Evolutionary conservation across 331 rosid species (phyloP).

Genomic region (Quercus lobata): DNA sequence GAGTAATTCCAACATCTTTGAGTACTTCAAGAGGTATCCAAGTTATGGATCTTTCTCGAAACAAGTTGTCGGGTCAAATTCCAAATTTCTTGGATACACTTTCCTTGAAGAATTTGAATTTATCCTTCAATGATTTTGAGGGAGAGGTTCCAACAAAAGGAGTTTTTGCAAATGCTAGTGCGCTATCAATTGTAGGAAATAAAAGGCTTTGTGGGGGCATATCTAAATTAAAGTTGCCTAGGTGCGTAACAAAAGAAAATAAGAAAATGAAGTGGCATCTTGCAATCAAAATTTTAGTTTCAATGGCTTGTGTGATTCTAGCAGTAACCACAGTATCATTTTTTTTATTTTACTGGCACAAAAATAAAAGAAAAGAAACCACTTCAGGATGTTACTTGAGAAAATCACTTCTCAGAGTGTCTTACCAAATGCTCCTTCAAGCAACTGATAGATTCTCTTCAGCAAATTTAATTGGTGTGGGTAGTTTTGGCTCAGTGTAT

Average conservation of each 20-base stretch:
- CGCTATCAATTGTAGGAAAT: background rate
- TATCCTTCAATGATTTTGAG: background rate
- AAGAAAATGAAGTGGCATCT: background rate
- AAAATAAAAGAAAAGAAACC: too few relatives aligned
- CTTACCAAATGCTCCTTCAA: constrained; percentile 29
- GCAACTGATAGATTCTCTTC: constrained; percentile 33
- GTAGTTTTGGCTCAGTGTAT: constrained; percentile 52
- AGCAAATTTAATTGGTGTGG: constrained; percentile 36
- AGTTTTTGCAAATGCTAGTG: constrained; percentile 3
- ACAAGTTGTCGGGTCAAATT: background rate
- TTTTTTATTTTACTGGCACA: too few relatives aligned
- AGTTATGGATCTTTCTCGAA: background rate
- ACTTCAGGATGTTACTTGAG: background rate
- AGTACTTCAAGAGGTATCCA: background rate
- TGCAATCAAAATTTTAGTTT: too few relatives aligned
- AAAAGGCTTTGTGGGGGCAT: background rate
- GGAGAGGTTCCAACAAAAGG: background rate
- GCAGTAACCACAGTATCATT: too few relatives aligned
- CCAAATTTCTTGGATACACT: too few relatives aligned
- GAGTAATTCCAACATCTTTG: too few relatives aligned
- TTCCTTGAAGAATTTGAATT: background rate
- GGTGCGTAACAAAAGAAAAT: background rate
- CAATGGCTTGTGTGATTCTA: too few relatives aligned
- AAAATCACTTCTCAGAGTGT: constrained; percentile 1
- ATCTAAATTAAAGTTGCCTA: background rate